Evolutionary conservation across 225 moss, liverwort and hornwort species (phyloP).

Genomic region (Neckera pumila): DNA sequence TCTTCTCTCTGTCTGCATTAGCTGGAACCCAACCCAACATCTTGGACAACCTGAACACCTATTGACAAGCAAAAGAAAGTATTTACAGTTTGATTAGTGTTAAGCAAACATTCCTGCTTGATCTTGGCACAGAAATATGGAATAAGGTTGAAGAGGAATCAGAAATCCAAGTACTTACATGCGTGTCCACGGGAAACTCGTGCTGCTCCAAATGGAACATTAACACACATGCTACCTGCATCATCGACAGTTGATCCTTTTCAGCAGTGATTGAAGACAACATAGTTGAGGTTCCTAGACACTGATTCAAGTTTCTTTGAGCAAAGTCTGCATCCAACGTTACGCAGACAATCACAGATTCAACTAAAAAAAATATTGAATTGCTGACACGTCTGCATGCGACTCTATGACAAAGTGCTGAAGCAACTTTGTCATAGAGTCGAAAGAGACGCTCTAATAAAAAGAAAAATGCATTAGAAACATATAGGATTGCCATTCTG

Average conservation of each 20-base stretch:
- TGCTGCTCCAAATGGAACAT: constrained; percentile 84
- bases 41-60: constrained; percentile 93
- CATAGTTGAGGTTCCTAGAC: background rate
- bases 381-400: background rate
- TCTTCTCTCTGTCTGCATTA: constrained; percentile 71
- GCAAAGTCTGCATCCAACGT: background rate
- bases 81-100: background rate
- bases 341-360: background rate
- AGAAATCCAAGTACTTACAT: constrained; percentile 30
- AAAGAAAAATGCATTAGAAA: background rate
- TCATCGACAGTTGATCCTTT: background rate
- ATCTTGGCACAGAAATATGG: background rate
- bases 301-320: background rate
- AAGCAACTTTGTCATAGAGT: background rate
- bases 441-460: background rate
- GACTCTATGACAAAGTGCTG: background rate
- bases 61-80: background rate
- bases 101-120: background rate
- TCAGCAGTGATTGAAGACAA: background rate
- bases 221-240: constrained; percentile 82
- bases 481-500: background rate
- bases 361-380: background rate
- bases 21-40: constrained; percentile 90
- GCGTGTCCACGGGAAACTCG: constrained; percentile 94
- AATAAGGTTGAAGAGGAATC: background rate